Conservation (phyloP, 306 rosid genomes). For the Malus sylvestris region DNA sequence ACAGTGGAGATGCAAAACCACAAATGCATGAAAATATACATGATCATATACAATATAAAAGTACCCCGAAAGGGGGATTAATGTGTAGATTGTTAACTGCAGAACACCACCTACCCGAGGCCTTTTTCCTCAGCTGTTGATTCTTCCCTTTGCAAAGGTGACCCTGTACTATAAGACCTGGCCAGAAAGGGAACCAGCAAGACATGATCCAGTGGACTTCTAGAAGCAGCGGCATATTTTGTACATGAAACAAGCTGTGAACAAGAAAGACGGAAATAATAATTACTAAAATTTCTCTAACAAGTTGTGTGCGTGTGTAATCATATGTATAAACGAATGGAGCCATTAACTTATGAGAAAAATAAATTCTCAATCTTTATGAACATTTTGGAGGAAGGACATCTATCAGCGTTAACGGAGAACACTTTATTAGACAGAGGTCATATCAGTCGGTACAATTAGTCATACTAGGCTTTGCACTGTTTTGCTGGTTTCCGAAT, state of each 20-base stretch:
- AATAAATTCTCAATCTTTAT: neutral
- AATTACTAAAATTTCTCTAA: neutral
- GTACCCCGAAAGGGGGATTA: neutral
- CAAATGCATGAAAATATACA: neutral
- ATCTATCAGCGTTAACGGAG: neutral
- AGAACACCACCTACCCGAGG: slow-evolving; percentile 42
- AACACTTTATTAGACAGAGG: neutral
- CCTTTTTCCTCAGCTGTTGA: slow-evolving; percentile 23
- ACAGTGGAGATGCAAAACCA: slow-evolving; percentile 12
- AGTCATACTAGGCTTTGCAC: neutral
- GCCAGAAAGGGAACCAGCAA: slow-evolving; percentile 34
- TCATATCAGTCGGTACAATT: neutral
- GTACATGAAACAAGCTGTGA: slow-evolving; percentile 50
- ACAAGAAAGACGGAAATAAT: neutral
- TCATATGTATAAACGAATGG: neutral
- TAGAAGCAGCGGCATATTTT: slow-evolving; percentile 37
- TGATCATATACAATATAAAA: neutral
- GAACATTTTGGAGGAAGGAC: neutral
- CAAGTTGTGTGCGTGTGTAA: neutral
- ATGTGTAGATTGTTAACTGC: neutral
- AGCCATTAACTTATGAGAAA: neutral
- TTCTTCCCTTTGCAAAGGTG: slow-evolving; percentile 49
- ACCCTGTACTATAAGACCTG: slow-evolving; percentile 37
- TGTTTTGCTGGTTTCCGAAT: neutral
- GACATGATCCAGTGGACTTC: slow-evolving; percentile 35